Percentiles rank a stretch among this genome's conserved stretches.
Evolutionary conservation across 257 asterid species (phyloP).

Genomic region (Capsicum baccatum): DNA sequence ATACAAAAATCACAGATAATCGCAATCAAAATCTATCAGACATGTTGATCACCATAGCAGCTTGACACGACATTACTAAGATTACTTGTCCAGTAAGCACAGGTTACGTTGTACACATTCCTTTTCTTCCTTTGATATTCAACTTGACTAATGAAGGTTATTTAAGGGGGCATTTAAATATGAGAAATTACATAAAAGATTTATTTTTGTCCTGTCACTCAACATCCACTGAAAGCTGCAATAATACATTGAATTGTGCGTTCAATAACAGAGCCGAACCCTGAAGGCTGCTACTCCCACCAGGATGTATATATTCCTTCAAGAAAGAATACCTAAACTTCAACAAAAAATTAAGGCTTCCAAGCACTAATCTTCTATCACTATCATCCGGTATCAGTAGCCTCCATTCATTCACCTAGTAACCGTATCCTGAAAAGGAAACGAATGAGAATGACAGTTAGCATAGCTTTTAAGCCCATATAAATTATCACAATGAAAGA

Average conservation of each 20-base stretch:
- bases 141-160: neutral
- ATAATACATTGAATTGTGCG: conserved; percentile 23
- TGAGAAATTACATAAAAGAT: neutral
- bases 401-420: conserved; percentile 44
- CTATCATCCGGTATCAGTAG: neutral
- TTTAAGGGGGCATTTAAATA: neutral
- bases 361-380: conserved; percentile 11
- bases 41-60: too few species aligned
- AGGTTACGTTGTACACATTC: too few species aligned
- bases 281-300: conserved; percentile 39
- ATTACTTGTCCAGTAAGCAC: too few species aligned
- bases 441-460: neutral
- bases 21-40: too few species aligned
- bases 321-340: conserved; percentile 34
- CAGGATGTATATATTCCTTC: conserved; percentile 35
- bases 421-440: conserved; percentile 68
- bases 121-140: too few species aligned
- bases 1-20: too few species aligned
- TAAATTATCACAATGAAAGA: neutral
- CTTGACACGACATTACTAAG: too few species aligned
- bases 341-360: conserved; percentile 46
- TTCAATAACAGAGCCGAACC: conserved; percentile 37
- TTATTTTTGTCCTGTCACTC: neutral
- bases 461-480: neutral
- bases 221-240: conserved; percentile 10